phyloP scores from a whole-genome alignment of 129 eudicot genomes.

The Escallonia rubra region DNA sequence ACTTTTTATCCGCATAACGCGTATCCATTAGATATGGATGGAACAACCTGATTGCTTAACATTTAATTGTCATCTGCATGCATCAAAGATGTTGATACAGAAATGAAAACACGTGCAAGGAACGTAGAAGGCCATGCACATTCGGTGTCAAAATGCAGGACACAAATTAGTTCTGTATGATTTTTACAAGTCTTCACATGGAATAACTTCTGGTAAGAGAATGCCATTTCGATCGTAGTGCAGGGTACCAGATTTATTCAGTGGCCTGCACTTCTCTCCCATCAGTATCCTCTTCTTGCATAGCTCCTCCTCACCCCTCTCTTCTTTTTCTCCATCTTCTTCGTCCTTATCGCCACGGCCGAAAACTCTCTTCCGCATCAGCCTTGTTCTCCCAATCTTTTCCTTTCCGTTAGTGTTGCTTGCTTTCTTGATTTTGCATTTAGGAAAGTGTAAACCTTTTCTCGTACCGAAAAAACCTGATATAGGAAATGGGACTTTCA shows the following conservation, averaged over 20 bases:
- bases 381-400: slow-evolving; percentile 18
- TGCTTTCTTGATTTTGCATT: neutral
- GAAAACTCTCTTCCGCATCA: slow-evolving; percentile 3
- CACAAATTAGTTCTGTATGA: too few species aligned
- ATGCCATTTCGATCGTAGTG: slow-evolving; percentile 45
- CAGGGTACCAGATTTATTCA: slow-evolving; percentile 41
- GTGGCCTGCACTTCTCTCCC: slow-evolving; percentile 44
- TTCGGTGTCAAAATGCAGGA: too few species aligned
- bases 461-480: neutral
- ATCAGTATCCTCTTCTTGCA: slow-evolving; percentile 55
- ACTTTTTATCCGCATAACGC: too few species aligned
- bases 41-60: too few species aligned
- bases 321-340: slow-evolving; percentile 4
- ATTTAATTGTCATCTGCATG: too few species aligned
- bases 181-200: neutral
- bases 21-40: too few species aligned
- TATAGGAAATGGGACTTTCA: neutral
- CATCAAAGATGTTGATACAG: too few species aligned
- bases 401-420: slow-evolving; percentile 4
- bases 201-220: slow-evolving; percentile 30
- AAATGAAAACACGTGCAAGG: too few species aligned
- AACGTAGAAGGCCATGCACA: too few species aligned
- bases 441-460: neutral
- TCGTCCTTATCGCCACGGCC: slow-evolving; percentile 12
- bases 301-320: slow-evolving; percentile 21